Evolutionary conservation across 192 early-diverging fungal species (phyloP), one percentile per base, ranked within the genome.

Genomic region (Coemansia sp.): DNA sequence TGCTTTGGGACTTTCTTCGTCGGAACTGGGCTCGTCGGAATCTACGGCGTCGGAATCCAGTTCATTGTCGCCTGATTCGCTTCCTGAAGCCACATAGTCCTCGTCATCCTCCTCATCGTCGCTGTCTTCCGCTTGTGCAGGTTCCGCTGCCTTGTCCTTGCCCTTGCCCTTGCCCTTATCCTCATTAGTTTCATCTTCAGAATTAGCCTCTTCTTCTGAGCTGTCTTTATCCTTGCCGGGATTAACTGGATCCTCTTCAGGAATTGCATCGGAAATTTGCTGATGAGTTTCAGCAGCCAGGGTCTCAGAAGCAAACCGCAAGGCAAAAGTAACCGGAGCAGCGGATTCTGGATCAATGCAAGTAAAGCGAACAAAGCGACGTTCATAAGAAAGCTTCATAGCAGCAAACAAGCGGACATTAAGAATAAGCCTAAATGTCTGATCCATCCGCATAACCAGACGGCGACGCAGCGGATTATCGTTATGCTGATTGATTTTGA

Each of bases 361-460:
- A 2, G 64, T 61, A 19, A 78, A 68, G 10, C 68, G 40, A n/a
- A 78, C 64, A 65, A 72, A 72, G 19, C 61, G 48, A 6, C 69
- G 53, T 28, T 70, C 58, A 35, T 50, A 58, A 4, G 39, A 35
- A 14, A 65, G 40, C 57, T 64, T 67, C 65, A 80, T 69, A 4
- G 53, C 65, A 0, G 48, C 28, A 48, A 72, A 72, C 62, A 80
- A 14, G 15, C 61, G 61, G 6, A 57, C 66, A 28, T 77, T 80
- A 19, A 80, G 70, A 33, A 80, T 77, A 26, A 77, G 59, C 23
- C 65, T 43, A 53, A 66, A 72, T 12, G 69, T 68, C 43, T 65
- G 61, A 13, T 75, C 72, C 2, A 70, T 72, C 19, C 79, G 61
- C 79, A 80, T 80, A n/a, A 76, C 66, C 53, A 80, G 43, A 14